Conservation (phyloP, 345 rosid species). For the Acer saccharum region DNA sequence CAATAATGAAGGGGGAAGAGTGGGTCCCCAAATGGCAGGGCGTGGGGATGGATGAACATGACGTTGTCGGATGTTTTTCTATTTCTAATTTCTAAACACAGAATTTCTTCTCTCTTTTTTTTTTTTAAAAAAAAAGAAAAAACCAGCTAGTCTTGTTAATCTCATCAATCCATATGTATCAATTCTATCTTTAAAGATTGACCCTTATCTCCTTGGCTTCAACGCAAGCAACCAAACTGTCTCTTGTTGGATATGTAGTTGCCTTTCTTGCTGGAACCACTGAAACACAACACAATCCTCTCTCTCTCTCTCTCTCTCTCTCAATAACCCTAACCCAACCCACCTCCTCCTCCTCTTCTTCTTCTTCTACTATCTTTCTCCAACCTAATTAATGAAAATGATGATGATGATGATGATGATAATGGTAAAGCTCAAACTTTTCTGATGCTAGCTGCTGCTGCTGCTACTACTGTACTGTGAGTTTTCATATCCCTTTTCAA, state of each 20-base stretch:
- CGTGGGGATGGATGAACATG: constrained; percentile 97
- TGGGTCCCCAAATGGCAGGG: constrained; percentile 85
- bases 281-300: constrained; percentile 48
- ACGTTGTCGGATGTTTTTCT: constrained; percentile 88
- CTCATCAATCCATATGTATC: constrained; percentile 23
- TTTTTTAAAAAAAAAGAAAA: neutral
- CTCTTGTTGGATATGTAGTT: constrained; percentile 71
- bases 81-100: too few relatives aligned
- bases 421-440: constrained; percentile 15
- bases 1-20: constrained; percentile 62
- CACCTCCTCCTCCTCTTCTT: neutral
- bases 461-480: constrained; percentile 15
- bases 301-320: too few relatives aligned
- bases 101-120: neutral
- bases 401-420: neutral
- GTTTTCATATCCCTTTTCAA: constrained; percentile 30
- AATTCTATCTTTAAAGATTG: constrained; percentile 11
- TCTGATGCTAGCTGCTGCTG: constrained; percentile 20
- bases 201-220: constrained; percentile 62
- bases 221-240: constrained; percentile 92
- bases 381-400: neutral
- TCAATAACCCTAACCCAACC: neutral
- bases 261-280: constrained; percentile 77
- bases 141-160: neutral
- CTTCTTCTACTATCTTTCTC: neutral